A percentile compares a stretch with the other conserved stretches of the same genome.
Evolutionary conservation across 2,329 filamentous ascomycete species (phyloP).

Genomic region (Gliomastix tumulicola): DNA sequence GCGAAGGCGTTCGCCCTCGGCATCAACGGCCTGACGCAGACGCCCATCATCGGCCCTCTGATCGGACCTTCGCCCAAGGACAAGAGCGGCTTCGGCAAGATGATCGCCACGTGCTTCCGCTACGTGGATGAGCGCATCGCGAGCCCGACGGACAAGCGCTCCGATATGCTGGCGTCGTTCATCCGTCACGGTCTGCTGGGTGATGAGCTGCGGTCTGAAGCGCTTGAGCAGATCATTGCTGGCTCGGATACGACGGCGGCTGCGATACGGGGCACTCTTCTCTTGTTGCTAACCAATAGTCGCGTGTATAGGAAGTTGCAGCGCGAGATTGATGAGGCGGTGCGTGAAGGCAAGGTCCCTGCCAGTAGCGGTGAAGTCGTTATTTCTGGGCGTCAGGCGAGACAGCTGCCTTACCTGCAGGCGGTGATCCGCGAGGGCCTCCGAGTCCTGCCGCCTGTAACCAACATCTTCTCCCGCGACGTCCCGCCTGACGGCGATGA

Average conservation of each 20-base stretch:
- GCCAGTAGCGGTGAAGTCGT: slow-evolving; percentile 3
- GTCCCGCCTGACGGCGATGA: slow-evolving; percentile 19
- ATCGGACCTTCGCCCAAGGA: slow-evolving; percentile 32
- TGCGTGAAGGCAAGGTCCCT: slow-evolving; percentile 25
- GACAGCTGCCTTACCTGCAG: slow-evolving; percentile 32
- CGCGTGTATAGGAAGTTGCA: slow-evolving; percentile 37
- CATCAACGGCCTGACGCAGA: slow-evolving; percentile 30
- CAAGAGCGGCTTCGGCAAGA: slow-evolving; percentile 27
- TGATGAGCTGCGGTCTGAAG: slow-evolving; percentile 18
- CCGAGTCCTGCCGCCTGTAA: slow-evolving; percentile 26
- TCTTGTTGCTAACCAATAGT: slow-evolving; percentile 44
- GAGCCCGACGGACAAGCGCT: slow-evolving; percentile 9
- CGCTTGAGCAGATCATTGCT: slow-evolving; percentile 24
- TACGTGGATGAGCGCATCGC: slow-evolving; percentile 13
- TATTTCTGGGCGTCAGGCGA: slow-evolving; percentile 20
- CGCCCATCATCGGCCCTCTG: slow-evolving; percentile 29
- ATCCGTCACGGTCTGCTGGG: slow-evolving; percentile 26
- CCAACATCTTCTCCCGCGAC: slow-evolving; percentile 26
- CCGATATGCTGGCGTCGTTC: slow-evolving; percentile 34
- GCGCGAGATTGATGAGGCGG: slow-evolving; percentile 17
- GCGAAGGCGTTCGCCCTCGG: slow-evolving; percentile 34
- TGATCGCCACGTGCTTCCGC: slow-evolving; percentile 17
- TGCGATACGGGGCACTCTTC: slow-evolving; percentile 42
- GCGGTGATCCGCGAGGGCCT: slow-evolving; percentile 43
- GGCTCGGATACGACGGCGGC: slow-evolving; percentile 36